phyloP scores from a whole-genome alignment of 140 eudicot species.

The Bidens hawaiensis region DNA sequence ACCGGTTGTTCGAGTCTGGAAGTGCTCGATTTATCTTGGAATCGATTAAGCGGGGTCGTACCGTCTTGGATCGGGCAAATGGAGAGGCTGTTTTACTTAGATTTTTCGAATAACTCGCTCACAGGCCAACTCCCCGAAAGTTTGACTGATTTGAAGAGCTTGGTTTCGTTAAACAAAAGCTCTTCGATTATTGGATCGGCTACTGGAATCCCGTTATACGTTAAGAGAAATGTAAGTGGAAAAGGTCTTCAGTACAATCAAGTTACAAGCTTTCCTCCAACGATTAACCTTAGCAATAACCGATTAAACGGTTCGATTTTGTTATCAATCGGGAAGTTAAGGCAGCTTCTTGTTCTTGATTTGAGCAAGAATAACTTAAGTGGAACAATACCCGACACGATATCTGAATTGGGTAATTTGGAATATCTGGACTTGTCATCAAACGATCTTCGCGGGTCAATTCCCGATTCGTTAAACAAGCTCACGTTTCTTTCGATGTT shows the following conservation, averaged over 20 bases:
- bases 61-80: constrained; percentile 92
- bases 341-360: constrained; percentile 75
- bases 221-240: constrained; percentile 78
- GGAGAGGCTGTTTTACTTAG: constrained; percentile 79
- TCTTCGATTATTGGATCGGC: constrained; percentile 37
- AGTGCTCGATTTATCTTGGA: constrained; percentile 95
- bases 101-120: constrained; percentile 81
- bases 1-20: constrained; percentile 49
- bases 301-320: constrained; percentile 53
- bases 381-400: constrained; percentile 72
- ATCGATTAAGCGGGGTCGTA: constrained; percentile 60
- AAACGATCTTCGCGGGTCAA: constrained; percentile 66
- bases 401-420: constrained; percentile 70
- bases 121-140: constrained; percentile 69
- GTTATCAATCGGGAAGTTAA: constrained; percentile 58
- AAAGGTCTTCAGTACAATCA: constrained; percentile 89
- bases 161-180: constrained; percentile 40
- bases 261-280: constrained; percentile 91
- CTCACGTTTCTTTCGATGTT: constrained; percentile 81
- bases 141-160: constrained; percentile 56
- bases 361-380: constrained; percentile 71
- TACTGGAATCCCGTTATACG: constrained; percentile 71
- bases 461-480: constrained; percentile 61
- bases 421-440: constrained; percentile 77
- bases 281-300: constrained; percentile 70